Conservation (phyloP, 208 protist genomes). For the Trichomonas tenax region DNA sequence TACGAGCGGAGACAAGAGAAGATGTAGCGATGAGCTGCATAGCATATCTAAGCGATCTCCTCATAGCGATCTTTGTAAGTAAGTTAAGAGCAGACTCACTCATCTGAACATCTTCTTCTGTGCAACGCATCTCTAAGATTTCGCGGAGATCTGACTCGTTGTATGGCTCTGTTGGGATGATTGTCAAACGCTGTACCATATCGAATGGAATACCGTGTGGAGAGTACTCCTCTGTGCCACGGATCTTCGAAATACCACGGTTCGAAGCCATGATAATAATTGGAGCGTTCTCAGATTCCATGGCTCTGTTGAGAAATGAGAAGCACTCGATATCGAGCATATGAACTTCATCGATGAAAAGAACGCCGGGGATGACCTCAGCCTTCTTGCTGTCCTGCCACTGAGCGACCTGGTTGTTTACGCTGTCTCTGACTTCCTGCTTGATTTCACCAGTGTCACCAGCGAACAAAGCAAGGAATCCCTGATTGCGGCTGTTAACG, state of each 20-base stretch:
- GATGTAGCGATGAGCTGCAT: slow-evolving; percentile 83
- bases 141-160: slow-evolving; percentile 71
- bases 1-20: not conserved
- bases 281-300: slow-evolving; percentile 91
- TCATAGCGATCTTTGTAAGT: slow-evolving; percentile 76
- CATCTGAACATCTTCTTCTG: slow-evolving; percentile 97
- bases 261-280: slow-evolving; percentile 98
- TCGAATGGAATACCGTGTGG: slow-evolving; percentile 96
- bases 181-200: slow-evolving; percentile 92
- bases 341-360: slow-evolving; percentile 78
- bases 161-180: slow-evolving; percentile 90
- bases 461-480: slow-evolving; percentile 96
- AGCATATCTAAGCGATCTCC: slow-evolving; percentile 93
- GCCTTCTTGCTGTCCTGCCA: slow-evolving; percentile 99
- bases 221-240: slow-evolving; percentile 86
- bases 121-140: slow-evolving; percentile 80
- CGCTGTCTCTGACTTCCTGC: slow-evolving; percentile 93
- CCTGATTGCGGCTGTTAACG: slow-evolving; percentile 95
- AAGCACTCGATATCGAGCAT: slow-evolving; percentile 99
- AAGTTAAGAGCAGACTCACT: slow-evolving; percentile 74
- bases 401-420: slow-evolving; percentile 87
- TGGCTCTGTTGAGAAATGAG: slow-evolving; percentile 96
- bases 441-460: slow-evolving; percentile 99
- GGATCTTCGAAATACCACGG: slow-evolving; percentile 88
- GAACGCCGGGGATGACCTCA: slow-evolving; percentile 89